Evolutionary conservation across 768 basidiomycete genomes (phyloP).

Genomic region (Steccherinum ochraceum): DNA sequence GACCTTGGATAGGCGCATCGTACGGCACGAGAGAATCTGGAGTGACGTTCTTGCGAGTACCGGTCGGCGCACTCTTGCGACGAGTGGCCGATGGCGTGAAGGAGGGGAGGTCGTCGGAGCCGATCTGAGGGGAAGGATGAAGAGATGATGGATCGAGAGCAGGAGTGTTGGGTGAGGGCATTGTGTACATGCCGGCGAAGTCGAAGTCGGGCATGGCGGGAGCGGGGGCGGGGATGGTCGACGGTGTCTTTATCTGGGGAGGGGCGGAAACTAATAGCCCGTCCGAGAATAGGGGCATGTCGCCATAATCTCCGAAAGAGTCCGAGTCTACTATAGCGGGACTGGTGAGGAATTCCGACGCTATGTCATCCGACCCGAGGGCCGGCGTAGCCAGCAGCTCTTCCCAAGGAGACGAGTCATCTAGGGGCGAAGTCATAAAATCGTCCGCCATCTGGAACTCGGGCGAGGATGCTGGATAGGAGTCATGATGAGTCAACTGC

Average conservation of each 20-base stretch:
- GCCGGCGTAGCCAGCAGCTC: constrained; percentile 40
- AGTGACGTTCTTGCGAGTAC: constrained; percentile 67
- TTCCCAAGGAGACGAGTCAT: constrained; percentile 38
- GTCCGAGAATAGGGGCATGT: constrained; percentile 26
- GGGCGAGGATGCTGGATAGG: constrained; percentile 31
- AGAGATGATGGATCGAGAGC: constrained; percentile 34
- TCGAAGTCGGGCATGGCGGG: constrained; percentile 16
- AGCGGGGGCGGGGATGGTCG: constrained; percentile 5
- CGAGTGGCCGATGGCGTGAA: constrained; percentile 18
- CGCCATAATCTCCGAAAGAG: constrained; percentile 23
- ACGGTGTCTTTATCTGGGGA: constrained; percentile 16
- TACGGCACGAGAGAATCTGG: constrained; percentile 60
- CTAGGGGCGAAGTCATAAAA: constrained; percentile 39
- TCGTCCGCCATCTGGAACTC: constrained; percentile 31
- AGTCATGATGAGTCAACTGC: constrained; percentile 4
- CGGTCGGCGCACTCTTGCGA: constrained; percentile 40
- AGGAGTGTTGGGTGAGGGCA: constrained; percentile 47
- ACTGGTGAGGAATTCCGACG: constrained; percentile 35
- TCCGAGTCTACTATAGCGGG: constrained; percentile 32
- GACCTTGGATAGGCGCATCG: constrained; percentile 75
- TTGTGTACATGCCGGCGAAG: constrained; percentile 34
- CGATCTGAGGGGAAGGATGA: constrained; percentile 24
- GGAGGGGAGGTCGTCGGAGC: constrained; percentile 13
- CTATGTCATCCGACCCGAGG: constrained; percentile 28
- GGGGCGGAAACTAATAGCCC: constrained; percentile 5